phyloP scores from a whole-genome alignment of 192 early-diverging fungal species.

The Coemansia sp. region DNA sequence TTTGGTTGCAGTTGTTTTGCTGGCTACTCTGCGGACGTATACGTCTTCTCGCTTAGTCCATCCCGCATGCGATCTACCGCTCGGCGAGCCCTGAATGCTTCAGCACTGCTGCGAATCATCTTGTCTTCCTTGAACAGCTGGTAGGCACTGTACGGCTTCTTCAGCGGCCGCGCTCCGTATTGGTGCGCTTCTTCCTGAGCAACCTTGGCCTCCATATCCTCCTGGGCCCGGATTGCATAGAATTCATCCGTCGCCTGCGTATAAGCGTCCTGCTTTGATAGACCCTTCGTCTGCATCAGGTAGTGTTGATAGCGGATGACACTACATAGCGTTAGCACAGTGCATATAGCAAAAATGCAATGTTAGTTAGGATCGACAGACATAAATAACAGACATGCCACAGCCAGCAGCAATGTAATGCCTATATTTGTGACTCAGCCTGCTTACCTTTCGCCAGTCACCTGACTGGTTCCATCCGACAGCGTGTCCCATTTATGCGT shows the following conservation, averaged over 20 bases:
- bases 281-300: constrained; percentile 63
- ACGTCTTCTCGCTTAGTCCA: constrained; percentile 36
- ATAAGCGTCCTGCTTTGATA: constrained; percentile 78
- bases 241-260: constrained; percentile 75
- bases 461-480: constrained; percentile 49
- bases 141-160: constrained; percentile 45
- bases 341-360: background rate
- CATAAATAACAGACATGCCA: background rate
- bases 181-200: constrained; percentile 59
- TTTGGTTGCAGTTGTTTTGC: no score
- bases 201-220: constrained; percentile 71
- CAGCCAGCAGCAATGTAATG: background rate
- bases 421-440: background rate
- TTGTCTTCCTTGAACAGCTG: constrained; percentile 28
- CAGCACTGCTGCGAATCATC: constrained; percentile 21
- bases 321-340: constrained; percentile 49
- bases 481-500: constrained; percentile 58
- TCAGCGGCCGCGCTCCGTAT: constrained; percentile 46
- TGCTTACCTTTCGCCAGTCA: constrained; percentile 85
- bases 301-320: constrained; percentile 78
- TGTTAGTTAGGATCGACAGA: background rate
- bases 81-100: constrained; percentile 21
- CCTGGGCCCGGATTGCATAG: constrained; percentile 72
- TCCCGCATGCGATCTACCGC: constrained; percentile 36
- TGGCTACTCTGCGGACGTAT: constrained; percentile 13